Evolutionary conservation across 1,284 basidiomycete genomes (phyloP).

Genomic region (Anthracocystis walkeri): DNA sequence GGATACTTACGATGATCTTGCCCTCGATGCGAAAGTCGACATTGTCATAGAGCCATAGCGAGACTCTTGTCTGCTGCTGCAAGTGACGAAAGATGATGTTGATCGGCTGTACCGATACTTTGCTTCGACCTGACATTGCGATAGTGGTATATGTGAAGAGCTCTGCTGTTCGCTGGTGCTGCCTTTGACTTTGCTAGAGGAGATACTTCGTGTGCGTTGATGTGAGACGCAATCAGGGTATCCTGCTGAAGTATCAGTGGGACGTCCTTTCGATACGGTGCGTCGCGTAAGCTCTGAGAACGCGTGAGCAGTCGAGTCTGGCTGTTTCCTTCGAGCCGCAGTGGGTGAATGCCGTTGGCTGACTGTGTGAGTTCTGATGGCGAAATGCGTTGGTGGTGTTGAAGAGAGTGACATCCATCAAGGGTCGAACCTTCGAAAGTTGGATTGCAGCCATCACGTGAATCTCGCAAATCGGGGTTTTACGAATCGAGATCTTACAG

Average conservation of each 20-base stretch:
- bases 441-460: slow-evolving; percentile 24
- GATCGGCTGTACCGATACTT: slow-evolving; percentile 65
- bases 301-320: too few relatives aligned
- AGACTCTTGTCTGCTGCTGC: slow-evolving; percentile 88
- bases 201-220: neutral
- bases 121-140: slow-evolving; percentile 52
- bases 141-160: neutral
- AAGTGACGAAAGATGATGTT: slow-evolving; percentile 99
- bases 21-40: slow-evolving; percentile 96
- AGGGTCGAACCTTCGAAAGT: slow-evolving; percentile 20
- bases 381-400: slow-evolving; percentile 12
- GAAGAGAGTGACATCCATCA: slow-evolving; percentile 6
- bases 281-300: neutral
- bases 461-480: slow-evolving; percentile 18
- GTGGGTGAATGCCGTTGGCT: neutral
- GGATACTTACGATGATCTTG: slow-evolving; percentile 77
- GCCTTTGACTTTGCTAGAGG: too few relatives aligned
- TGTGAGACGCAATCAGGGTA: neutral
- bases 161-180: neutral
- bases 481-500: slow-evolving; percentile 7
- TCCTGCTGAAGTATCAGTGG: neutral
- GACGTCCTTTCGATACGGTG: neutral
- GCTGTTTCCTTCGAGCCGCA: neutral
- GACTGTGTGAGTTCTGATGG: neutral
- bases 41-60: slow-evolving; percentile 98